phyloP scores from a whole-genome alignment of 1,139 yeast genomes.

The Yamadazyma diddensiae region DNA sequence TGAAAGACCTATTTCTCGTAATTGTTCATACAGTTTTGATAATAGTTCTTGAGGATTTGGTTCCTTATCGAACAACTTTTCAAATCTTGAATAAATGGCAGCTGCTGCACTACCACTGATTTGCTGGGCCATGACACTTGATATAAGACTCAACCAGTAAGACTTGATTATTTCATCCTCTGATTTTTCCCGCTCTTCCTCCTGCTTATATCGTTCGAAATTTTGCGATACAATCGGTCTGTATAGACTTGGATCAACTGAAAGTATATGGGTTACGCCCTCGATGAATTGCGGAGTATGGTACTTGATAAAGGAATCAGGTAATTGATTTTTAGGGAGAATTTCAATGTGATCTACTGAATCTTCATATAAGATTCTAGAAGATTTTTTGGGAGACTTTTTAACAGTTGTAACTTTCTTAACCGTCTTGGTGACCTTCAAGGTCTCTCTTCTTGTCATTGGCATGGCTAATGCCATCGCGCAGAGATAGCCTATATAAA shows the following conservation, averaged over 20 bases:
- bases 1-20: conserved; percentile 71
- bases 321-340: conserved; percentile 32
- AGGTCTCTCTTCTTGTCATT: conserved; percentile 3
- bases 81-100: conserved; percentile 55
- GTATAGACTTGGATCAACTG: conserved; percentile 43
- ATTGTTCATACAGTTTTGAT: conserved; percentile 37
- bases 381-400: conserved; percentile 2
- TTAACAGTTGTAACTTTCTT: conserved; percentile 4
- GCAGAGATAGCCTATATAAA: no score
- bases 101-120: conserved; percentile 82
- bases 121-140: conserved; percentile 71
- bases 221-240: conserved; percentile 28
- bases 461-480: conserved; percentile 2
- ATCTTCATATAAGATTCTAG: conserved; percentile 24
- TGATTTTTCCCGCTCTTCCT: conserved; percentile 18
- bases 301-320: conserved; percentile 33
- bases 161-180: conserved; percentile 30
- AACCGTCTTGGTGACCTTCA: conserved; percentile 2
- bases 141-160: conserved; percentile 39
- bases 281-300: conserved; percentile 45
- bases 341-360: conserved; percentile 21
- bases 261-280: conserved; percentile 40
- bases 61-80: conserved; percentile 28
- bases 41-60: conserved; percentile 56
- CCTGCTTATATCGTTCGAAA: conserved; percentile 27